Conservation (phyloP, 2,329 filamentous ascomycete genomes). For the Neofusicoccum sp. region DNA sequence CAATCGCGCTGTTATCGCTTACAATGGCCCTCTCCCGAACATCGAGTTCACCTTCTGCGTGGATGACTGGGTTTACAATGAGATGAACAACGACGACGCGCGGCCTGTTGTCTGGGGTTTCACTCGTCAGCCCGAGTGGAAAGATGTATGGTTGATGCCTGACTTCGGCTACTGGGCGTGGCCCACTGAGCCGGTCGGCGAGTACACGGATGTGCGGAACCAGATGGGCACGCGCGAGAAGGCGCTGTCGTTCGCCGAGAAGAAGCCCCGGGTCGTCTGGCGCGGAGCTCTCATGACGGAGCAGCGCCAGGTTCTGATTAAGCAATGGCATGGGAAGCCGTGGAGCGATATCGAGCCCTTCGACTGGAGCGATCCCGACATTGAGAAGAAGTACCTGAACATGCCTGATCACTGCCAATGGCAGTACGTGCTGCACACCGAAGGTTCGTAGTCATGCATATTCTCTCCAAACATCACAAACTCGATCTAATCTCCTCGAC, state of each 20-base stretch:
- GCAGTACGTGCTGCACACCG: slow-evolving; percentile 23
- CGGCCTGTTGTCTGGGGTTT: slow-evolving; percentile 18
- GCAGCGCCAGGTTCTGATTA: slow-evolving; percentile 26
- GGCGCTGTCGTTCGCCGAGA: slow-evolving; percentile 21
- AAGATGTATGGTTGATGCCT: slow-evolving; percentile 24
- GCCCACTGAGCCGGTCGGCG: slow-evolving; percentile 19
- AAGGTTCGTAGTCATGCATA: slow-evolving; percentile 21
- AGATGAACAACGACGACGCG: slow-evolving; percentile 26
- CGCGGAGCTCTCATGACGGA: slow-evolving; percentile 31
- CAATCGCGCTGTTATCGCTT: slow-evolving; percentile 52
- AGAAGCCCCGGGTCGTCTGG: slow-evolving; percentile 33
- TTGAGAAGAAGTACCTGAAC: slow-evolving; percentile 17
- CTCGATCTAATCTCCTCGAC: neutral
- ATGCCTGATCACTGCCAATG: slow-evolving; percentile 28
- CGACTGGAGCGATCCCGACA: slow-evolving; percentile 25
- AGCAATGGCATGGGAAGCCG: slow-evolving; percentile 23
- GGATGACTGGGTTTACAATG: slow-evolving; percentile 22
- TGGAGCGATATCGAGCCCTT: slow-evolving; percentile 32
- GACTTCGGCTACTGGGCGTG: slow-evolving; percentile 25
- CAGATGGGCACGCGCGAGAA: slow-evolving; percentile 20
- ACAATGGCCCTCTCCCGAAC: slow-evolving; percentile 49
- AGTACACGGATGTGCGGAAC: slow-evolving; percentile 21
- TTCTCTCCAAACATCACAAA: neutral
- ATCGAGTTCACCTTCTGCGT: slow-evolving; percentile 55
- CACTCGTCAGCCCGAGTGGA: slow-evolving; percentile 18